phyloP scores from a whole-genome alignment of 257 asterid species.

The Ajuga chamaepitys region DNA sequence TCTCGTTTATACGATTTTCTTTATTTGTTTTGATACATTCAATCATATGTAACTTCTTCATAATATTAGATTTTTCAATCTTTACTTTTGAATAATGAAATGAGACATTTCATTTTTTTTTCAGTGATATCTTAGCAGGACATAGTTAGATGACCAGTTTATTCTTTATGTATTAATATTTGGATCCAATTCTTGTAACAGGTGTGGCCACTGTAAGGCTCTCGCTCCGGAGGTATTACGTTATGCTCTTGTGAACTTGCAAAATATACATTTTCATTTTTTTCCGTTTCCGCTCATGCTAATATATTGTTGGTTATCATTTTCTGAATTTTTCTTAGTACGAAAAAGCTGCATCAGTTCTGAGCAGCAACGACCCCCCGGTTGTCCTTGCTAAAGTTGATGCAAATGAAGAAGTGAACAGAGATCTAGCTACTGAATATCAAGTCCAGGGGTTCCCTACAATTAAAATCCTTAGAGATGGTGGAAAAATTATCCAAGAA shows the following conservation, averaged over 20 bases:
- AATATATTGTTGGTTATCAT: not conserved
- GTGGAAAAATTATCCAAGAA: constrained; percentile 52
- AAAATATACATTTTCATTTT: not conserved
- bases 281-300: not conserved
- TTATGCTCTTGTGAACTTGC: not conserved
- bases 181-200: constrained; percentile 20
- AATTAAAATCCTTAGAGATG: constrained; percentile 66
- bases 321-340: constrained; percentile 27
- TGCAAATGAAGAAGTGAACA: constrained; percentile 50
- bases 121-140: not conserved
- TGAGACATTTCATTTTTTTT: too few relatives aligned
- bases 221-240: constrained; percentile 89
- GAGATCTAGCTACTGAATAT: constrained; percentile 44
- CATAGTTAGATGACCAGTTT: not conserved
- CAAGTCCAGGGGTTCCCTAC: constrained; percentile 80
- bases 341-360: constrained; percentile 64
- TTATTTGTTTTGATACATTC: too few relatives aligned
- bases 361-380: constrained; percentile 70
- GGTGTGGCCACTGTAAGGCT: constrained; percentile 94
- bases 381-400: constrained; percentile 72
- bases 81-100: too few relatives aligned
- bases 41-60: too few relatives aligned
- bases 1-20: too few relatives aligned
- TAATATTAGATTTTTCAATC: too few relatives aligned
- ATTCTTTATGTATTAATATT: not conserved